These are phyloP conservation scores for Eucalyptus guilfoylei DNA, from an alignment of 345 rosid species.

Conservation along the genomic window DNA sequence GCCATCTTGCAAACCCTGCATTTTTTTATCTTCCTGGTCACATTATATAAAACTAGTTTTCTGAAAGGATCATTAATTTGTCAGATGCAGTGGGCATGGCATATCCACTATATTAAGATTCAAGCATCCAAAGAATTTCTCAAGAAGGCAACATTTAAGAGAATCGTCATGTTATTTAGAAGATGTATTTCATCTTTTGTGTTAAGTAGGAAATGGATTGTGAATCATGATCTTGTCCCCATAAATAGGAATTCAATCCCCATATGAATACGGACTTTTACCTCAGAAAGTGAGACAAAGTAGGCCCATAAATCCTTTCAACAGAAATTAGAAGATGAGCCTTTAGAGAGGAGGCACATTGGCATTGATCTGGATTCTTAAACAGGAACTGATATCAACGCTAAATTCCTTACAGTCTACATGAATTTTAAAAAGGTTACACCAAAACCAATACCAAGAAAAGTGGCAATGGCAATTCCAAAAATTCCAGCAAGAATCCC, in stretches of 20 bases:
- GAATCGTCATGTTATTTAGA: neutral
- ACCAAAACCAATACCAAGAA: conserved; percentile 58
- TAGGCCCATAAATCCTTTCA: neutral
- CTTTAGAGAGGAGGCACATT: neutral
- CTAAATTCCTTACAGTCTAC: neutral
- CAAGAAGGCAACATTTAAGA: neutral
- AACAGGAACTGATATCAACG: neutral
- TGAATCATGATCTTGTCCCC: neutral
- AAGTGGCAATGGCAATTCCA: conserved; percentile 72
- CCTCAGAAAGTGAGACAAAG: neutral
- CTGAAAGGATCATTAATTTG: neutral
- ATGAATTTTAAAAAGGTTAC: conserved; percentile 29
- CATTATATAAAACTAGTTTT: neutral
- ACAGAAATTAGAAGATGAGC: neutral
- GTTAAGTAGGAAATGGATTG: neutral
- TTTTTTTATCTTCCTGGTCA: neutral
- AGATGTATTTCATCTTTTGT: neutral
- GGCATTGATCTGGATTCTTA: neutral
- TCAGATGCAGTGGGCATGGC: neutral
- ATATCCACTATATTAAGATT: neutral
- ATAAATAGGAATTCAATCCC: neutral
- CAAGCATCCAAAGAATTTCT: neutral
- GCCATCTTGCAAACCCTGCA: neutral
- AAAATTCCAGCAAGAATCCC: conserved; percentile 74
- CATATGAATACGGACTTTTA: neutral